Percentiles rank a stretch among this genome's conserved stretches.
phyloP scores from a whole-genome alignment of 257 asterid genomes.

The Capsicum rhomboideum region DNA sequence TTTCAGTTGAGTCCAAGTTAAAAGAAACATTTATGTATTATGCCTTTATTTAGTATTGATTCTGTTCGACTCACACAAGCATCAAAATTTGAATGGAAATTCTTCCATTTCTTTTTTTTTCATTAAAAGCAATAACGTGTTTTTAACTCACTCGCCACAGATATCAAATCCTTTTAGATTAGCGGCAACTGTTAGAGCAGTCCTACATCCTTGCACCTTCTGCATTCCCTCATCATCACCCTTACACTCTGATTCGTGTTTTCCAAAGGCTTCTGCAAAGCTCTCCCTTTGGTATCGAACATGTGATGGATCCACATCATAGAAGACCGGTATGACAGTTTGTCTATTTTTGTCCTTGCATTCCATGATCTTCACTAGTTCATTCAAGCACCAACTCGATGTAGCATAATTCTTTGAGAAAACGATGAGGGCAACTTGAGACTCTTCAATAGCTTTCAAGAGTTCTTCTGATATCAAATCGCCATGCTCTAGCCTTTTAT shows the following conservation, averaged over 20 bases:
- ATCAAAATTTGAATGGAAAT: no score
- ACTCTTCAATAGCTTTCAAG: not conserved
- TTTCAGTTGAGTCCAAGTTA: no score
- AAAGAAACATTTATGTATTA: no score
- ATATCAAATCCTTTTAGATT: not conserved
- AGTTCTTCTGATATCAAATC: not conserved
- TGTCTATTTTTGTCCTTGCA: not conserved
- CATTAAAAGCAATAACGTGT: no score
- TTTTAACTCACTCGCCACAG: not conserved
- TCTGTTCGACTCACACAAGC: no score
- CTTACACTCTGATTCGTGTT: not conserved
- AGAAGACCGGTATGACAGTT: not conserved
- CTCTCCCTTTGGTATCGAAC: not conserved
- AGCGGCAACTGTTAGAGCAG: not conserved
- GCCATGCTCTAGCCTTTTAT: not conserved
- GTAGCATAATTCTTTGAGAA: not conserved
- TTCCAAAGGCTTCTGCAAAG: not conserved
- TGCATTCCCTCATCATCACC: not conserved
- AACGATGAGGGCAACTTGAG: not conserved
- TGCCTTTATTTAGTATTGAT: no score
- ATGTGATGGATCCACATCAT: not conserved
- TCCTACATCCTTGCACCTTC: not conserved
- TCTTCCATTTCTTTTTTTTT: no score
- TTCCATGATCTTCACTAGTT: not conserved
- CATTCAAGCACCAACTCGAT: not conserved